phyloP scores from a whole-genome alignment of 139 green algal genomes.

The Auxenochlorella protothecoides region DNA sequence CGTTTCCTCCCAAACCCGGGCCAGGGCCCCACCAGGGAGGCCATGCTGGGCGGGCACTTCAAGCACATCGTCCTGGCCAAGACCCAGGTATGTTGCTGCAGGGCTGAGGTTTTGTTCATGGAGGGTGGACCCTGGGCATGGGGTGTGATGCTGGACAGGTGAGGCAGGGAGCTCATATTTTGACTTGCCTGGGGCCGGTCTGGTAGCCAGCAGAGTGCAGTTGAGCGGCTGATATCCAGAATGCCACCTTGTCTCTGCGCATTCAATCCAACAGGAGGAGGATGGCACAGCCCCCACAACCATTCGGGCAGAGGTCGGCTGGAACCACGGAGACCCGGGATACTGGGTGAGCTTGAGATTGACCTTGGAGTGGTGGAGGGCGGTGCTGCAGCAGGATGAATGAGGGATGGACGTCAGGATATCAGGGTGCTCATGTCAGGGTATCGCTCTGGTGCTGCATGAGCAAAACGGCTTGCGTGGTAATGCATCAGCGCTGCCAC shows the following conservation, averaged over 20 bases:
- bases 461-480: no score
- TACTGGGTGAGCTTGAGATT: conserved; percentile 9
- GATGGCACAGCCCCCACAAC: neutral
- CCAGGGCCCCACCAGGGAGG: conserved; percentile 12
- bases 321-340: conserved; percentile 15
- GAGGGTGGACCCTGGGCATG: no score
- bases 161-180: no score
- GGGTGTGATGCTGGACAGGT: no score
- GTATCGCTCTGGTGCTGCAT: no score
- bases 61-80: conserved; percentile 14
- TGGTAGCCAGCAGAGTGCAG: no score
- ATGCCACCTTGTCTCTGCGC: neutral
- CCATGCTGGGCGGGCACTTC: conserved; percentile 13
- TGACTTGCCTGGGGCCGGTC: no score
- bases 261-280: neutral
- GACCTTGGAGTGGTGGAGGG: neutral
- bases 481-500: no score
- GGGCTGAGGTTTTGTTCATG: no score
- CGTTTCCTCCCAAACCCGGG: conserved; percentile 25
- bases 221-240: no score
- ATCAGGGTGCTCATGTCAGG: neutral
- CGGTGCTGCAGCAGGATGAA: neutral
- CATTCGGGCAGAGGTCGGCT: conserved; percentile 9
- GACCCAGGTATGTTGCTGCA: neutral
- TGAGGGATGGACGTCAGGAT: neutral